Evolutionary conservation across 176 grass and related monocot genomes (phyloP).

Genomic region (Rhipidocladum racemiflorum): DNA sequence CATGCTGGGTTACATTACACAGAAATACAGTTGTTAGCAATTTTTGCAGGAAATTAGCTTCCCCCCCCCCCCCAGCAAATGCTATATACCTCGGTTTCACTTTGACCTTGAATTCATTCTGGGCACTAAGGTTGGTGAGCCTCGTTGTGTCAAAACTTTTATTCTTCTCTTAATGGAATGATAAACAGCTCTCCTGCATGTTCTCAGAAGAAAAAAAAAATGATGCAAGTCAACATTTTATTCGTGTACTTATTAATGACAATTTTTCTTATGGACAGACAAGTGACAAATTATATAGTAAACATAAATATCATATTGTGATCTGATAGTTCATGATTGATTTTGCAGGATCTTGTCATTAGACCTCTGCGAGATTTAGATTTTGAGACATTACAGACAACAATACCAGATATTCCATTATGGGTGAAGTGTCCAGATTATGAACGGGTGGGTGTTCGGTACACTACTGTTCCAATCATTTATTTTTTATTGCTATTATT

Average conservation of each 20-base stretch:
- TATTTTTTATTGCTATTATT: not conserved
- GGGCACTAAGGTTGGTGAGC: no score
- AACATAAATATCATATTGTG: not conserved
- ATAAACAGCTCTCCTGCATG: no score
- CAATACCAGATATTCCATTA: conserved; percentile 72
- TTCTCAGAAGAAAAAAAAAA: not conserved
- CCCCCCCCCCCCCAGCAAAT: not conserved
- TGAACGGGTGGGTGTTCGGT: conserved; percentile 51
- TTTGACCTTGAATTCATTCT: no score
- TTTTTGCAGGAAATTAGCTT: not conserved
- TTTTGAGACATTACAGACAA: conserved; percentile 46
- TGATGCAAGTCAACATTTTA: not conserved
- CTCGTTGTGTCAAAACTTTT: no score
- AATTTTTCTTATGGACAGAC: not conserved
- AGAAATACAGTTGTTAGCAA: not conserved
- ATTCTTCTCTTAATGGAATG: no score
- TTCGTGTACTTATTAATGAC: not conserved
- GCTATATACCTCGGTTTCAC: not conserved
- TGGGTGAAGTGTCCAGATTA: conserved; percentile 96
- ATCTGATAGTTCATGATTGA: not conserved
- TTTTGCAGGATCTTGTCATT: conserved; percentile 70
- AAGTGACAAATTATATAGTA: not conserved
- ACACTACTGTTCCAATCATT: not conserved
- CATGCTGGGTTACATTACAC: no score
- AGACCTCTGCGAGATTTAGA: conserved; percentile 64